Conservation (phyloP, 345 rosid species). For the Raphanus sativus region DNA sequence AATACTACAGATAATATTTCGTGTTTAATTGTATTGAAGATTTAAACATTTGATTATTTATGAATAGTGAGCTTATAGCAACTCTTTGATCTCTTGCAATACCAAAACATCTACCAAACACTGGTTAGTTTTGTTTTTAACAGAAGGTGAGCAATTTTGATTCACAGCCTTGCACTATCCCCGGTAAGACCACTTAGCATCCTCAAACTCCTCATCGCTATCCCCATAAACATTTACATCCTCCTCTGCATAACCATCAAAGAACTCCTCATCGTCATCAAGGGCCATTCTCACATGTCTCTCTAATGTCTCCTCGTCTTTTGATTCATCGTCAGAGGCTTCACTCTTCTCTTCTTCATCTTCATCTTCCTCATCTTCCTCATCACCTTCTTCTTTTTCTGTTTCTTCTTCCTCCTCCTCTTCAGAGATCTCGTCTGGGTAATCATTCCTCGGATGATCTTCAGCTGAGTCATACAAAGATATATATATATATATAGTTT, state of each 20-base stretch:
- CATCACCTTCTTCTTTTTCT: conserved; percentile 28
- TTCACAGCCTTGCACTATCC: conserved; percentile 29
- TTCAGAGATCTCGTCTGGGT: conserved; percentile 68
- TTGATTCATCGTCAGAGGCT: conserved; percentile 24
- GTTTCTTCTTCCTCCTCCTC: conserved; percentile 11
- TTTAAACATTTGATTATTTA: not conserved
- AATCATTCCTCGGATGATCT: conserved; percentile 70
- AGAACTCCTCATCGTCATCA: conserved; percentile 36
- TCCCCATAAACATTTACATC: conserved; percentile 4
- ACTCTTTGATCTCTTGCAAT: not conserved
- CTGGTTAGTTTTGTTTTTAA: not conserved
- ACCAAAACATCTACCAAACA: not conserved
- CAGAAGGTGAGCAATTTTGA: not conserved
- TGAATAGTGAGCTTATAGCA: not conserved
- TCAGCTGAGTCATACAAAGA: conserved; percentile 56
- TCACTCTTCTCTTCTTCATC: conserved; percentile 34
- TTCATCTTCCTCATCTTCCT: too few species aligned
- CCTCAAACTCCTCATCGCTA: conserved; percentile 33
- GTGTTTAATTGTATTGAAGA: too few species aligned
- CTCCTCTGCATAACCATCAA: conserved; percentile 29
- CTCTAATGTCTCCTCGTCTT: conserved; percentile 30
- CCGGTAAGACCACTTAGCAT: conserved; percentile 35
- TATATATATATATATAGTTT: not conserved
- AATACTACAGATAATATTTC: not conserved
- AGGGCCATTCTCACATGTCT: conserved; percentile 20